Percentiles rank a stretch among this genome's conserved stretches.
phyloP scores from a whole-genome alignment of 2,329 filamentous ascomycete genomes.

The Fusarium globosum region DNA sequence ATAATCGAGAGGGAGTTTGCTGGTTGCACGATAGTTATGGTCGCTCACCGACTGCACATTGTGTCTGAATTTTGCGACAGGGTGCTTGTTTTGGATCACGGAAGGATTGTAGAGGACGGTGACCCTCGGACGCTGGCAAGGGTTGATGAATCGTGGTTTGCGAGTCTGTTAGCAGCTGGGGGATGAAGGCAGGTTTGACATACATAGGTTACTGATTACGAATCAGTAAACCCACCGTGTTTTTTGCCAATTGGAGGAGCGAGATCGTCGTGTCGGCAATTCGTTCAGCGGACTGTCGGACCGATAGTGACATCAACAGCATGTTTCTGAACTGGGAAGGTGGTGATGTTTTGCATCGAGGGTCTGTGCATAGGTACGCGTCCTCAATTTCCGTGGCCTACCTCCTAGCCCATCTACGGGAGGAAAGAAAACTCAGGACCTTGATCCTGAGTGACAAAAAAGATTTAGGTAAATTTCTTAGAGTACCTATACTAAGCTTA shows the following conservation, averaged over 20 bases:
- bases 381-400: not conserved
- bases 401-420: too few relatives aligned
- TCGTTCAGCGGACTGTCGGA: rapidly evolving
- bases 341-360: not conserved
- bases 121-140: not conserved
- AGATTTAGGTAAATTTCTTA: too few relatives aligned
- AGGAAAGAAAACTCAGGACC: too few relatives aligned
- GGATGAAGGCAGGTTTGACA: not conserved
- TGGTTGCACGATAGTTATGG: not conserved
- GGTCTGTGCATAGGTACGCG: not conserved
- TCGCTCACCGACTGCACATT: not conserved
- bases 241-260: too few relatives aligned
- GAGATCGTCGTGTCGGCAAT: too few relatives aligned
- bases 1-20: not conserved
- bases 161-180: not conserved
- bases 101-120: not conserved
- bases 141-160: not conserved
- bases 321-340: not conserved
- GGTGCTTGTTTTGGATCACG: not conserved
- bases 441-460: too few relatives aligned
- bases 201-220: rapidly evolving
- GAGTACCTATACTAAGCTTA: too few relatives aligned
- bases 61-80: not conserved
- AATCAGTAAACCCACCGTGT: rapidly evolving
- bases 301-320: rapidly evolving